These are phyloP conservation scores for Ephemerocybe angulata DNA, from an alignment of 768 basidiomycete species.

Conservation along the genomic window DNA sequence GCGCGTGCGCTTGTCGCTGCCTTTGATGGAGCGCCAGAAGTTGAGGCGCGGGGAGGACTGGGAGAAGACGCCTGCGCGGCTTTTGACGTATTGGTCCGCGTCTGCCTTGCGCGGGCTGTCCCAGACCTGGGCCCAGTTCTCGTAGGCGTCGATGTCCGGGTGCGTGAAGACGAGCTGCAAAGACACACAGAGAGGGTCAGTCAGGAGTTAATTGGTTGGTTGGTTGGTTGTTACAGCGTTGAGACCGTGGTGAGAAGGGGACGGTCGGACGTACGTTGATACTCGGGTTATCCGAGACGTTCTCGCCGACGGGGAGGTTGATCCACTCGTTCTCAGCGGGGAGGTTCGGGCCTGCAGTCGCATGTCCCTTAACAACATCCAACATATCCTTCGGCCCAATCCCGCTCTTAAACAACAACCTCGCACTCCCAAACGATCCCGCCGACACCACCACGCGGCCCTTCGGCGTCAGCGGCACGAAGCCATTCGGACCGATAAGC, in stretches of 20 bases:
- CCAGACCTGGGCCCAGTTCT: slow-evolving; percentile 65
- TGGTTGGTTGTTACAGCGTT: no score
- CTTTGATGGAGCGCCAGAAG: slow-evolving; percentile 57
- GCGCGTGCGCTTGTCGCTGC: slow-evolving; percentile 43
- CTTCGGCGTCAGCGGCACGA: slow-evolving; percentile 48
- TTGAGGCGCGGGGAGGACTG: slow-evolving; percentile 54
- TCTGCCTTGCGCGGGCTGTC: slow-evolving; percentile 51
- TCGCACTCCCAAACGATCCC: slow-evolving; percentile 53
- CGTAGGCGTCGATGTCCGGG: slow-evolving; percentile 57
- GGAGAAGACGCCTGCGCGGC: slow-evolving; percentile 54
- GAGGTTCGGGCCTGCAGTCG: slow-evolving; percentile 43
- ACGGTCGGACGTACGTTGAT: slow-evolving; percentile 43
- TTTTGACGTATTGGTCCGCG: slow-evolving; percentile 48
- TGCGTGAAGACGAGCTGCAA: slow-evolving; percentile 58
- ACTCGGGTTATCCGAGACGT: slow-evolving; percentile 55
- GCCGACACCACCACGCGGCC: slow-evolving; percentile 62
- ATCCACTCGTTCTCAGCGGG: slow-evolving; percentile 51
- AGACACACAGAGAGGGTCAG: neutral
- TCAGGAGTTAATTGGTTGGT: neutral
- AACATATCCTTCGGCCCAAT: slow-evolving; percentile 62
- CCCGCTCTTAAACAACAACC: slow-evolving; percentile 57
- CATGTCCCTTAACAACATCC: slow-evolving; percentile 41
- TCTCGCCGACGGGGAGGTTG: slow-evolving; percentile 55
- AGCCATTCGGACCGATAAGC: slow-evolving; percentile 49
- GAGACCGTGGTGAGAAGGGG: no score